Percentiles rank a stretch among this genome's conserved stretches.
These are phyloP conservation scores for Luffa aegyptiaca DNA, from an alignment of 306 rosid genomes.

Conservation along the genomic window DNA sequence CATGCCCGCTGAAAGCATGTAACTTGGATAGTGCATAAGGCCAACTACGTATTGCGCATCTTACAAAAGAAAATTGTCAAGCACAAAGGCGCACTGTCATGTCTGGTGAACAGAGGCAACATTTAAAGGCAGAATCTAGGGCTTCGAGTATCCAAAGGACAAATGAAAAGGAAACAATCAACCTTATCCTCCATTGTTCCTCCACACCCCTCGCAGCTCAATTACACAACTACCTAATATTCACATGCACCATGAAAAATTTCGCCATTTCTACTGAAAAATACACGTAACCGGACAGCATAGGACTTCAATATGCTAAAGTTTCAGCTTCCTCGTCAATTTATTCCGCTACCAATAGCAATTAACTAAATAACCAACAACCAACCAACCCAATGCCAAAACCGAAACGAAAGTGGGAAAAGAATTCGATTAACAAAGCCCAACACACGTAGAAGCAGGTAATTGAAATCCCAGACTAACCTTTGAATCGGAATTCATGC, in stretches of 20 bases:
- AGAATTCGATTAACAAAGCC: background rate
- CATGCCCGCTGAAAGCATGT: background rate
- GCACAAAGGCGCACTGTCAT: background rate
- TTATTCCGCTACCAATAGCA: background rate
- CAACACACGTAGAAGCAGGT: background rate
- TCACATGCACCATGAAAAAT: background rate
- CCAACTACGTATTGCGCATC: background rate
- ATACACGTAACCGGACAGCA: background rate
- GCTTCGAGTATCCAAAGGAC: background rate
- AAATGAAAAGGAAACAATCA: background rate
- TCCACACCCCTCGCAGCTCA: background rate
- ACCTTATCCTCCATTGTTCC: background rate
- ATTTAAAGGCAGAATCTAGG: background rate
- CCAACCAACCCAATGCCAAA: background rate
- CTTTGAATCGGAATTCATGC: background rate
- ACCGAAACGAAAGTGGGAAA: background rate
- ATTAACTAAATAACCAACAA: background rate
- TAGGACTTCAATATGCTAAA: background rate
- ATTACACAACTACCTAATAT: background rate
- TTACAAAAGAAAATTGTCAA: background rate
- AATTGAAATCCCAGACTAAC: constrained; percentile 6
- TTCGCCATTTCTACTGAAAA: background rate
- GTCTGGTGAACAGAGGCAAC: background rate
- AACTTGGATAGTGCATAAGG: background rate
- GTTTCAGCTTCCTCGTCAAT: background rate